Evolutionary conservation across 2,329 filamentous ascomycete species (phyloP).

Genomic region (Nannizziopsis arthrosporioides): DNA sequence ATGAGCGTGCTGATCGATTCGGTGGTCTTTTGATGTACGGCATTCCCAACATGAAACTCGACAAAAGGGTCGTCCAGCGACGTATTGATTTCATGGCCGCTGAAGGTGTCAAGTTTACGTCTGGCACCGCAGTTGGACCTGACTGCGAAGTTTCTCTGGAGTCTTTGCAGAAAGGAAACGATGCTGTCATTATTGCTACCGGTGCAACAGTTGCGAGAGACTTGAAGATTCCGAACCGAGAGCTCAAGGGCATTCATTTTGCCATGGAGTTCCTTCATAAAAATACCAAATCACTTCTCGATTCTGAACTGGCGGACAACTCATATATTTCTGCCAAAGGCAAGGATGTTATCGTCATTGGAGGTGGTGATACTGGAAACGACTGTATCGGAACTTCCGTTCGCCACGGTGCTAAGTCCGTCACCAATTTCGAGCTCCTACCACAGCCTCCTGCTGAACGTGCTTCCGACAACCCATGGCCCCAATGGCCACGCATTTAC

Average conservation of each 20-base stretch:
- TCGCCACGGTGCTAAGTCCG: constrained; percentile 87
- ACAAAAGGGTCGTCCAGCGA: constrained; percentile 93
- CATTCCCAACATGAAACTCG: constrained; percentile 98
- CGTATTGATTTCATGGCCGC: constrained; percentile 89
- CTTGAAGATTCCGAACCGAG: constrained; percentile 77
- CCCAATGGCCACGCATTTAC: constrained; percentile 95
- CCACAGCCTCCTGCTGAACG: constrained; percentile 86
- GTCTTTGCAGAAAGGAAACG: constrained; percentile 60
- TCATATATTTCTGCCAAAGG: constrained; percentile 88
- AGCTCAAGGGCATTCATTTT: constrained; percentile 81
- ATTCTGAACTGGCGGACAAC: constrained; percentile 73
- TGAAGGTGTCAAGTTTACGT: constrained; percentile 75
- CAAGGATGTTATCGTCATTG: constrained; percentile 93
- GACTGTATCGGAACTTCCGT: constrained; percentile 96
- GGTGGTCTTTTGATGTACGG: constrained; percentile 96
- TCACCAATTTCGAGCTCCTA: constrained; percentile 91
- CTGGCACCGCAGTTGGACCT: constrained; percentile 65
- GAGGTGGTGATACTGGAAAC: constrained; percentile 94
- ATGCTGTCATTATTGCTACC: constrained; percentile 82
- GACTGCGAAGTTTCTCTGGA: constrained; percentile 55
- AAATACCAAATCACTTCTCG: constrained; percentile 94
- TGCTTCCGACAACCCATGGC: constrained; percentile 91
- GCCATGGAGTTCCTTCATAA: constrained; percentile 96
- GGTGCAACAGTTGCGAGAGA: constrained; percentile 89
- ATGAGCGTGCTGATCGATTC: constrained; percentile 80